These are phyloP conservation scores for Coemansia sp. DNA, from an alignment of 371 early-diverging fungal genomes.

Conservation along the genomic window DNA sequence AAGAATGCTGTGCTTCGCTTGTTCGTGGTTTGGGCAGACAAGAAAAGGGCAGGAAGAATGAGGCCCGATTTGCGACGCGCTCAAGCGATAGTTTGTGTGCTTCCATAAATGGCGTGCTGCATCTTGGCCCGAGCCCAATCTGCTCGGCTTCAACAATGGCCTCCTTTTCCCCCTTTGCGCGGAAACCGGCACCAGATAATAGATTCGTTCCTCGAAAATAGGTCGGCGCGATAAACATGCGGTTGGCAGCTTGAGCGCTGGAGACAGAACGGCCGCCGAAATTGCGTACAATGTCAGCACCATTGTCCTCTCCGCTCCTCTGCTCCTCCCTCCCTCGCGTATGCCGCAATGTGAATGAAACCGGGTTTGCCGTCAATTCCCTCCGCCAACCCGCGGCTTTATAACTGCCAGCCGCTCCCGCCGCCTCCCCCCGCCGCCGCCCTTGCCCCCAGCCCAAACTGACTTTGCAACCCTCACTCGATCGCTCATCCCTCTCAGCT, in stretches of 20 bases:
- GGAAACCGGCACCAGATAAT: not conserved
- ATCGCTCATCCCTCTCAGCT: not conserved
- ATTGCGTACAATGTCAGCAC: not conserved
- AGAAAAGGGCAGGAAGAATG: not conserved
- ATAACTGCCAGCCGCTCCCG: slow-evolving; percentile 2
- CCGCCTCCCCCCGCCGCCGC: not conserved
- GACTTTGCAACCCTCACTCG: not conserved
- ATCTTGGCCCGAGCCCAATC: not conserved
- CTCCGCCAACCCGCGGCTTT: not conserved
- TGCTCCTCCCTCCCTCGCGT: slow-evolving; percentile 4
- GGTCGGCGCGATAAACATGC: not conserved
- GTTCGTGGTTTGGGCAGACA: not conserved
- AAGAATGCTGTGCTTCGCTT: not conserved
- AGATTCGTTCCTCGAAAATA: not conserved
- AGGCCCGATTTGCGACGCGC: slow-evolving; percentile 1
- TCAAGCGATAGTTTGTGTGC: not conserved
- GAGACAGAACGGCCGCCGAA: not conserved
- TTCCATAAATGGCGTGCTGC: slow-evolving; percentile 1
- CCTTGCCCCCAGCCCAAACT: not conserved
- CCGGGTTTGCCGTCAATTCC: not conserved
- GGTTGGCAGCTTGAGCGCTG: not conserved
- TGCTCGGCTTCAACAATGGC: not conserved
- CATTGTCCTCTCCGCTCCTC: slow-evolving; percentile 27
- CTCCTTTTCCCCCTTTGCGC: not conserved
- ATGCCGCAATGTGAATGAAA: slow-evolving; percentile 4